These are phyloP conservation scores for Pythium aristosporum DNA, from an alignment of 352 stramenopile genomes.

Conservation along the genomic window DNA sequence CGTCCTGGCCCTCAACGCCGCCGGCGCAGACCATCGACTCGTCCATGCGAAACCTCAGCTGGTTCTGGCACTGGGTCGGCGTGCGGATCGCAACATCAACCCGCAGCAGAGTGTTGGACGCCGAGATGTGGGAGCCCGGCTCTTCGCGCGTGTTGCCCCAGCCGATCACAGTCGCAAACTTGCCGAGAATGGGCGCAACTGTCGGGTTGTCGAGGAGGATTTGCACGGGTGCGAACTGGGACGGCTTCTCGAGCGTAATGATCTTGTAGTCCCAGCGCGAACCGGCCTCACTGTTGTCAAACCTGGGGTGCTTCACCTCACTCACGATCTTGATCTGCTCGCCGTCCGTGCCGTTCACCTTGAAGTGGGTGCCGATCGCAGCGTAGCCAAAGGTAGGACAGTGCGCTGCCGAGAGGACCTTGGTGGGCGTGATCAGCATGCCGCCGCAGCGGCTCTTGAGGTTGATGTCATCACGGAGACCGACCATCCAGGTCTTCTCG, in stretches of 20 bases:
- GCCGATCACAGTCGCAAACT: constrained; percentile 16
- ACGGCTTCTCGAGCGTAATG: constrained; percentile 18
- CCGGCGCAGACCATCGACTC: constrained; percentile 4
- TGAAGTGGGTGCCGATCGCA: constrained; percentile 25
- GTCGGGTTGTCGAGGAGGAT: constrained; percentile 17
- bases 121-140: constrained; percentile 11
- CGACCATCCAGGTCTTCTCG: constrained; percentile 23
- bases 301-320: constrained; percentile 21
- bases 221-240: constrained; percentile 5
- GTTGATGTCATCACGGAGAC: constrained; percentile 7
- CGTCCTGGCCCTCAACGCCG: constrained; percentile 3
- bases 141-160: constrained; percentile 20
- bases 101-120: constrained; percentile 9
- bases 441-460: constrained; percentile 23
- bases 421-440: constrained; percentile 29
- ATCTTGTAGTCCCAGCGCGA: constrained; percentile 23
- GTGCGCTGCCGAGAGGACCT: constrained; percentile 28
- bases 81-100: neutral
- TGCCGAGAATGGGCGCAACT: constrained; percentile 4
- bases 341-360: constrained; percentile 21
- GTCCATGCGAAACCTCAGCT: neutral
- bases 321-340: constrained; percentile 22
- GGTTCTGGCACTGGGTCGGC: neutral
- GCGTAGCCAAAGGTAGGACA: constrained; percentile 19
- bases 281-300: constrained; percentile 2